Evolutionary conservation across 352 stramenopile species (phyloP).

Genomic region (Globisporangium viniferum): DNA sequence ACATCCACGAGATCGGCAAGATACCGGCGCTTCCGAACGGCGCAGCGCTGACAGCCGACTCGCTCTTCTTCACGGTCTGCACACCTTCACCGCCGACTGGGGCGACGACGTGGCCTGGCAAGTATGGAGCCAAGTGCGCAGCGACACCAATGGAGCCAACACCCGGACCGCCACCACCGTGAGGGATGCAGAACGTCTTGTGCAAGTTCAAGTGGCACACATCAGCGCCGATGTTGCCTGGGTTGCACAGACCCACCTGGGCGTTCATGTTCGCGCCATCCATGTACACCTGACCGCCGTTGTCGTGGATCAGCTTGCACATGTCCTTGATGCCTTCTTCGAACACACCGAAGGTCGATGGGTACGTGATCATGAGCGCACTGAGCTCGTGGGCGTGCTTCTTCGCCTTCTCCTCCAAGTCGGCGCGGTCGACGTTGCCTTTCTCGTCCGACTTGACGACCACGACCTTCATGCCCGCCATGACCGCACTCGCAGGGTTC

Average conservation of each 20-base stretch:
- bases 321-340: constrained; percentile 98
- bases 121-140: constrained; percentile 92
- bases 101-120: constrained; percentile 93
- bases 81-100: constrained; percentile 78
- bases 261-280: constrained; percentile 99
- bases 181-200: constrained; percentile 99
- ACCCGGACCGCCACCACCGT: constrained; percentile 96
- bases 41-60: constrained; percentile 90
- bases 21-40: constrained; percentile 98
- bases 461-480: constrained; percentile 98
- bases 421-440: constrained; percentile 95
- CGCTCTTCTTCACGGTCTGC: constrained; percentile 68
- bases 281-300: constrained; percentile 99
- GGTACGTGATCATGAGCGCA: constrained; percentile 99
- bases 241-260: constrained; percentile 97
- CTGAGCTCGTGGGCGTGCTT: constrained; percentile 96
- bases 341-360: constrained; percentile 99
- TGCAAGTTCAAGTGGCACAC: constrained; percentile 99
- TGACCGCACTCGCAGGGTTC: constrained; percentile 96
- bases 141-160: constrained; percentile 92
- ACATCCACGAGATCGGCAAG: constrained; percentile 99
- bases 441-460: constrained; percentile 95
- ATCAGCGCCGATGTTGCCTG: constrained; percentile 95
- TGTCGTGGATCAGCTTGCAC: constrained; percentile 92
- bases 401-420: constrained; percentile 93